Base-by-base conservation (phyloP, 2,329 filamentous ascomycete genomes). In the Neofusicoccum laricinum region DNA sequence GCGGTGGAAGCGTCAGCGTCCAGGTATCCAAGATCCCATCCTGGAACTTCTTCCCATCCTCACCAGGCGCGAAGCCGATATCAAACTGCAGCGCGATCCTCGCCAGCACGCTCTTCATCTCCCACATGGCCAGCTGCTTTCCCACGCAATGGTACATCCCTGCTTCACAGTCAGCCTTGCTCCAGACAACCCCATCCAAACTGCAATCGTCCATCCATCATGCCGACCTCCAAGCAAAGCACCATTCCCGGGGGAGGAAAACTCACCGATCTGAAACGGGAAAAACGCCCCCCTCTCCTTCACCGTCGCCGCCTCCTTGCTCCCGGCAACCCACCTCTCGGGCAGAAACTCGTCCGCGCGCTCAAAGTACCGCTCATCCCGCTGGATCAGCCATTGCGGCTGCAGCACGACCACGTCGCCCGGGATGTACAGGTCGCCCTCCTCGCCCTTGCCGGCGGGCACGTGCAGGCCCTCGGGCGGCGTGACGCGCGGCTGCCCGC, bases 141-240 rank as follows among this genome's bases (percentile, higher is more conserved):
- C 89, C 90, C 63, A 92, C 90, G 71, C 90, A 92, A 2, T 88
- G 88, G 11, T 89, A 79, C 0, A 88, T 86, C 0, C 90, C 90
- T 66, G 91, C 79, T 32, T 7, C 45, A 46, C 34, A 5, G 17
- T 58, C 19, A 58, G 38, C 53, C 12, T 6, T 14, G 14, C 25
- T 30, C 1, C 25, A 30, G 25, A 30, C 5, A 30, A 30, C 25
- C 25, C 25, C 25, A n/a, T n/a, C n/a, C n/a, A n/a, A n/a, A n/a
- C n/a, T n/a, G n/a, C n/a, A n/a, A n/a, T n/a, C n/a, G n/a, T n/a
- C 4, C 4, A 1, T 30, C 5, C 25, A 7, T 30, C 4, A 30
- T 30, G 4, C 25, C 25, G 7, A 6, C 25, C 25, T 30, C 25
- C 25, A 30, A 30, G 25, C 25, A 4, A 30, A 30, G 7, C 25